A percentile compares a stretch with the other conserved stretches of the same genome.
Evolutionary conservation across 345 rosid genomes (phyloP).

Genomic region (Moricandia arvensis): DNA sequence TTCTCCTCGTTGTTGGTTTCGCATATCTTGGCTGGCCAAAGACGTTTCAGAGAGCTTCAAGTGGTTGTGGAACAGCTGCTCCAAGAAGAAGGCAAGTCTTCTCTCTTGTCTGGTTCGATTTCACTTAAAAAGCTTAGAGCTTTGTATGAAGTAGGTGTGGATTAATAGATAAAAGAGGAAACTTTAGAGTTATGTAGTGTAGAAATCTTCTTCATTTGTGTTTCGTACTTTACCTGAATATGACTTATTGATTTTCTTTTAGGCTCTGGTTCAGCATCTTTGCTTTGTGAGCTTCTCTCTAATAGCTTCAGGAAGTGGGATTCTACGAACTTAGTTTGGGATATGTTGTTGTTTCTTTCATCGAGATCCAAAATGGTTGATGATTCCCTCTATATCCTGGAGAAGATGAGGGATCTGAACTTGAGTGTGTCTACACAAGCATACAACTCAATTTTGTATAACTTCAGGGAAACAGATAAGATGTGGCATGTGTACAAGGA

Average conservation of each 20-base stretch:
- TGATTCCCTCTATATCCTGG: slow-evolving; percentile 65
- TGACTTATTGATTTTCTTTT: slow-evolving; percentile 41
- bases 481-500: slow-evolving; percentile 64
- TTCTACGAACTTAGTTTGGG: slow-evolving; percentile 60
- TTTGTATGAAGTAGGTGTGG: background rate
- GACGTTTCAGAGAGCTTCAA: slow-evolving; percentile 56
- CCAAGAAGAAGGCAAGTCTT: slow-evolving; percentile 55
- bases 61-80: slow-evolving; percentile 49
- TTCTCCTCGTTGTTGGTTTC: slow-evolving; percentile 51
- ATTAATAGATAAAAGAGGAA: background rate
- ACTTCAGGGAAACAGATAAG: slow-evolving; percentile 56
- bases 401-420: slow-evolving; percentile 63
- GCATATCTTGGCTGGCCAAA: slow-evolving; percentile 50
- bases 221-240: background rate
- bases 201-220: background rate
- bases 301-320: slow-evolving; percentile 52
- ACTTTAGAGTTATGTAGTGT: background rate
- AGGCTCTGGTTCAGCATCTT: slow-evolving; percentile 72
- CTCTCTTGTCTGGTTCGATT: background rate
- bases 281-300: slow-evolving; percentile 53
- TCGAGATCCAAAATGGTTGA: slow-evolving; percentile 67
- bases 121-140: background rate
- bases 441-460: slow-evolving; percentile 63
- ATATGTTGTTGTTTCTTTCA: slow-evolving; percentile 64
- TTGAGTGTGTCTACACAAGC: slow-evolving; percentile 56